These are phyloP conservation scores for Cephaloascus albidus DNA, from an alignment of 805 yeast genomes.

Conservation along the genomic window DNA sequence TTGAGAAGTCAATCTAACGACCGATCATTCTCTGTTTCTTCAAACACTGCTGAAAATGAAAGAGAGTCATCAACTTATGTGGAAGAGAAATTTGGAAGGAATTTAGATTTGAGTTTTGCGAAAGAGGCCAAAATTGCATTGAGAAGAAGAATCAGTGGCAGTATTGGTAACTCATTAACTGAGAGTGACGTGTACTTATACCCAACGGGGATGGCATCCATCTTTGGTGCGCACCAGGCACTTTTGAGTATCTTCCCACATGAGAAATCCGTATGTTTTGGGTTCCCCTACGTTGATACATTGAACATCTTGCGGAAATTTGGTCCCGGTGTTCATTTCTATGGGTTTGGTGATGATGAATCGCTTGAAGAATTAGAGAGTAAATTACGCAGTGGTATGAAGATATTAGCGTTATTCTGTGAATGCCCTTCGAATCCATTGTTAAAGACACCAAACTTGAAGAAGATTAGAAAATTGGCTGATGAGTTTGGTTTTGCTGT, in stretches of 20 bases:
- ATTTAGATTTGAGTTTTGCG: constrained; percentile 69
- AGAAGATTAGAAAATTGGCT: constrained; percentile 54
- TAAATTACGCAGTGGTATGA: constrained; percentile 45
- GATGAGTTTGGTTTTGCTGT: constrained; percentile 66
- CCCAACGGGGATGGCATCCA: constrained; percentile 91
- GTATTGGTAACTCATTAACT: constrained; percentile 34
- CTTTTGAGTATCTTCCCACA: constrained; percentile 20
- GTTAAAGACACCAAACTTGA: constrained; percentile 73
- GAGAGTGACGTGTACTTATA: constrained; percentile 72
- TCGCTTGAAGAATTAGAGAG: constrained; percentile 58
- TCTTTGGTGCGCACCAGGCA: constrained; percentile 71
- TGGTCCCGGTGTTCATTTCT: constrained; percentile 85
- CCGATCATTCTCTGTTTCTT: constrained; percentile 11
- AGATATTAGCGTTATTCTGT: constrained; percentile 71
- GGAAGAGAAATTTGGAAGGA: constrained; percentile 88
- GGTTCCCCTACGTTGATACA: constrained; percentile 94
- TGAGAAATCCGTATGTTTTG: constrained; percentile 80
- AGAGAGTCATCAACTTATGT: constrained; percentile 58
- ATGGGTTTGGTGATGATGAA: constrained; percentile 73
- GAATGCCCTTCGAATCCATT: constrained; percentile 97
- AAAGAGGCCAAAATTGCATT: constrained; percentile 69
- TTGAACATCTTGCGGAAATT: constrained; percentile 76
- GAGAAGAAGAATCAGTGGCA: constrained; percentile 65
- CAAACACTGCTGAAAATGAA: constrained; percentile 19
- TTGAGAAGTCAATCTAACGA: constrained; percentile 20